phyloP scores from a whole-genome alignment of 208 protist species.

The Trypanosoma brucei region DNA sequence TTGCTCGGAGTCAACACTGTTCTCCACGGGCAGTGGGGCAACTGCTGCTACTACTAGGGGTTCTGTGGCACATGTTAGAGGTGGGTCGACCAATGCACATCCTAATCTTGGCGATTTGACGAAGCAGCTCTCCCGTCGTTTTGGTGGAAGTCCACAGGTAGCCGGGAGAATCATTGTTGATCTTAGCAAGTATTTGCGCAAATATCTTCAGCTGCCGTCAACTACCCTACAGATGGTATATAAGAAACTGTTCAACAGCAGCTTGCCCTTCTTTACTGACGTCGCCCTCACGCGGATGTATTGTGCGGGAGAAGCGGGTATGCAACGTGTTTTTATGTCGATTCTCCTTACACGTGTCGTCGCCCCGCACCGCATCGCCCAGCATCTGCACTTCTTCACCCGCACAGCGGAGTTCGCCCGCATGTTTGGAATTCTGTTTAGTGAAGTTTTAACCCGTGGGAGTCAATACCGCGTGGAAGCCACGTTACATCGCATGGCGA shows the following conservation, averaged over 20 bases:
- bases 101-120: slow-evolving; percentile 3
- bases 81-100: neutral
- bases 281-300: slow-evolving; percentile 44
- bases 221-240: slow-evolving; percentile 60
- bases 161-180: slow-evolving; percentile 56
- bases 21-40: neutral
- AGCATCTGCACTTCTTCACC: slow-evolving; percentile 56
- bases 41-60: neutral
- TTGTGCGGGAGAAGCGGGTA: slow-evolving; percentile 5
- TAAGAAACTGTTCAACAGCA: slow-evolving; percentile 37
- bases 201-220: slow-evolving; percentile 47
- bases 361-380: slow-evolving; percentile 48
- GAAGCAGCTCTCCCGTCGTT: slow-evolving; percentile 36
- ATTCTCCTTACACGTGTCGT: slow-evolving; percentile 45
- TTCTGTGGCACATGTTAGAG: neutral
- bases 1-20: slow-evolving; percentile 1
- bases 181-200: slow-evolving; percentile 56
- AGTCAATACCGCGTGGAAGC: slow-evolving; percentile 87
- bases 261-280: slow-evolving; percentile 67
- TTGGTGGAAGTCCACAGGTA: slow-evolving; percentile 45
- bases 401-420: slow-evolving; percentile 54
- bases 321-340: slow-evolving; percentile 38
- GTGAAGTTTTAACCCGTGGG: slow-evolving; percentile 72
- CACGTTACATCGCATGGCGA: slow-evolving; percentile 64
- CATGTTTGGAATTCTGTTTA: slow-evolving; percentile 77